phyloP scores from a whole-genome alignment of 2,329 filamentous ascomycete genomes.

The Madurella mycetomatis region DNA sequence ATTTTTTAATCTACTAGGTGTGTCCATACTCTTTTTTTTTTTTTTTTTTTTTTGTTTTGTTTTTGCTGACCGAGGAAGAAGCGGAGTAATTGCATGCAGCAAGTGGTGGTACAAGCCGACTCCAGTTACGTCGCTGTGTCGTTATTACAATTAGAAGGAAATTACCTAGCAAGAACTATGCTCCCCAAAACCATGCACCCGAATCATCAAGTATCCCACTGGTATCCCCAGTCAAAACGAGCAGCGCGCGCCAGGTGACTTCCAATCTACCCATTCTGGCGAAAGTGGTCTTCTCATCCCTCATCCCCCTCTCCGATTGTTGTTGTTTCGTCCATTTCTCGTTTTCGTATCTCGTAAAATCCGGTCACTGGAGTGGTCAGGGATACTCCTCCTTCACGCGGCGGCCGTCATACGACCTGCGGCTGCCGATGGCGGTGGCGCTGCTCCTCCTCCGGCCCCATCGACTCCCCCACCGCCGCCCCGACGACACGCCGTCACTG shows the following conservation, averaged over 20 bases:
- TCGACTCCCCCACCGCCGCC: constrained; percentile 16
- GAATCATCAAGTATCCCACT: no score
- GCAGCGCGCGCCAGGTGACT: not conserved
- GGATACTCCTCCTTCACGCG: constrained; percentile 67
- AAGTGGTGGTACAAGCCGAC: no score
- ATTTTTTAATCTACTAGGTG: no score
- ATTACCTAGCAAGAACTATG: not conserved
- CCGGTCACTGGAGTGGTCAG: not conserved
- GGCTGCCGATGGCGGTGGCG: constrained; percentile 38
- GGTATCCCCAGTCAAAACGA: not conserved
- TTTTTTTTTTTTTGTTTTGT: no score
- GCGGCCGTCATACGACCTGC: constrained; percentile 52
- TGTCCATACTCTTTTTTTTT: no score
- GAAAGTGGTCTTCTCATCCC: not conserved
- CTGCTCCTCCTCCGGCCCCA: constrained; percentile 45
- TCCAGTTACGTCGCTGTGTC: not conserved
- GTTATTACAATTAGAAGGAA: not conserved
- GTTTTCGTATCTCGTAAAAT: not conserved
- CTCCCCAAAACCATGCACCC: not conserved
- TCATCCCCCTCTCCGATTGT: not conserved
- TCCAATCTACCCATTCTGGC: not conserved
- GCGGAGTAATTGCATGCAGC: no score
- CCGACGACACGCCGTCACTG: not conserved
- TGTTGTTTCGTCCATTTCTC: not conserved
- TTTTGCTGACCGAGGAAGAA: no score